Base-by-base conservation (phyloP, 2,329 filamentous ascomycete species). In the Cytospora mali region DNA sequence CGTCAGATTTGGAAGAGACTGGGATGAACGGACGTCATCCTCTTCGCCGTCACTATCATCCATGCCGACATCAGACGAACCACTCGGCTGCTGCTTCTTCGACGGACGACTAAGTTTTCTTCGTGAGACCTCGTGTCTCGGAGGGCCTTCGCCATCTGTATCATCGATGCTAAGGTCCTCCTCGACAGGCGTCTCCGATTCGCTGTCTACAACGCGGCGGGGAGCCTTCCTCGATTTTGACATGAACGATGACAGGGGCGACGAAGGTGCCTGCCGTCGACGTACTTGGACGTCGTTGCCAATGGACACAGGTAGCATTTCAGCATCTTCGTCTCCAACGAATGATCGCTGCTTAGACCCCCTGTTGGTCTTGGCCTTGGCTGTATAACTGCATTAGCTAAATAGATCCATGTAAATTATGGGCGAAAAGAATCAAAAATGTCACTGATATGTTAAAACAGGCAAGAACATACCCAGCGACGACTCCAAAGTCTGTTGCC, bases 401-500 rank as follows among this genome's bases (percentile, higher is more conserved):
- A 23, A 10, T 1, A 21, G 7, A 21, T 13, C 9, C 9, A n/a
- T 9, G 16, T 42, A 42, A 6, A 9, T 18, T 6, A 46, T 49
- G n/a, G 21, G n/a, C 14, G 10, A 4, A 14, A 21, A 21, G 4
- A 16, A 18, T n/a, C 5, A 27, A n/a, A 4, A 14, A 25, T 7
- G n/a, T n/a, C n/a, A n/a, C n/a, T n/a, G 16, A 57, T 9, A 4
- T 33, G 23, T 6, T 6, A 31, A 11, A n/a, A 14, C 16, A n/a
- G 23, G 10, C 9, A 13, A 57, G 3, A 2, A 62, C 66, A 33
- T 61, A 69, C 67, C 60, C 6, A 68, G 51, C 18, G 66, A 52
- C 16, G 54, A 58, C 23, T 67, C 64, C 42, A 69, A 46, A 14
- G 66, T 68, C 52, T 66, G 66, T 55, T 70, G 68, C 23, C 16